Evolutionary conservation across 2,329 filamentous ascomycete species (phyloP).

Genomic region (Botrytis elliptica): DNA sequence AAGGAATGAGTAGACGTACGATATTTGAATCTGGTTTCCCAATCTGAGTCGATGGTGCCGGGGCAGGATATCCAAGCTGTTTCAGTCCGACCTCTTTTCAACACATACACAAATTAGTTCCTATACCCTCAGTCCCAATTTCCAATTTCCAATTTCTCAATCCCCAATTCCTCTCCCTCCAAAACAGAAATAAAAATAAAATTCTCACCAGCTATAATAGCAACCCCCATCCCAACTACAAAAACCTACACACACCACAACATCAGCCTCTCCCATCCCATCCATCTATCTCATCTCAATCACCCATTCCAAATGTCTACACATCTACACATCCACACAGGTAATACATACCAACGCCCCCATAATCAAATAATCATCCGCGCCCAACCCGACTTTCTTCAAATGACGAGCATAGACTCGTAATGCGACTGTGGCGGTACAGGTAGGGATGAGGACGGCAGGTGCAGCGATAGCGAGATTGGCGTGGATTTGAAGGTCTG

Average conservation of each 20-base stretch:
- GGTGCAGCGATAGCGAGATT: constrained; percentile 4
- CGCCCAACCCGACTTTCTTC: constrained; percentile 10
- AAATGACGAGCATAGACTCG: constrained; percentile 11
- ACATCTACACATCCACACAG: neutral
- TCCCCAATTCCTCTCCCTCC: too few species aligned
- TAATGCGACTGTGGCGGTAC: neutral
- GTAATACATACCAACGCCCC: constrained; percentile 3
- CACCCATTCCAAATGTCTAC: too few species aligned
- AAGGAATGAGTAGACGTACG: neutral
- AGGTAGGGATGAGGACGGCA: constrained; percentile 12
- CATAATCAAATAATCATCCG: constrained; percentile 21
- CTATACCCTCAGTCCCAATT: too few species aligned
- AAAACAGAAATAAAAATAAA: too few species aligned
- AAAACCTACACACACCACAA: neutral
- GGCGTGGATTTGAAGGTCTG: constrained; percentile 16
- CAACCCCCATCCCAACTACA: constrained; percentile 17
- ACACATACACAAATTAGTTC: neutral
- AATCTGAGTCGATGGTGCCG: neutral
- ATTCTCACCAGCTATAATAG: constrained; percentile 16
- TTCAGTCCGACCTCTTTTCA: constrained; percentile 10
- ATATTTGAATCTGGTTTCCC: constrained; percentile 15
- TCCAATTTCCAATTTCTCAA: too few species aligned
- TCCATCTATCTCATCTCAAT: neutral
- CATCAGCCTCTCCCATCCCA: neutral
- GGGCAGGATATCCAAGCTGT: constrained; percentile 16